phyloP scores from a whole-genome alignment of 768 basidiomycete genomes.

The Leccinum broughii region DNA sequence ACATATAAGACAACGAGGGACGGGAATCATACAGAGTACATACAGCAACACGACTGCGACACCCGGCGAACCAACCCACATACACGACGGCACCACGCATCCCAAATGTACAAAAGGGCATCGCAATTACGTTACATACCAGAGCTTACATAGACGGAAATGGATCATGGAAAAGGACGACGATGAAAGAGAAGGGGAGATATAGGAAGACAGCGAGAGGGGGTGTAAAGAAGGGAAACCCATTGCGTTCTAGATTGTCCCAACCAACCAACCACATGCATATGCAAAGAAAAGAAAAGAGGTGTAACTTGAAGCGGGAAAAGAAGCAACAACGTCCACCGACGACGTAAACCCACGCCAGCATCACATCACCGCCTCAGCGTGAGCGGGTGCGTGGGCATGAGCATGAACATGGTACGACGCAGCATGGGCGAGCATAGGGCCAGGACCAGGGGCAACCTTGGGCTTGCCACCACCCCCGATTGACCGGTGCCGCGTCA shows the following conservation, averaged over 20 bases:
- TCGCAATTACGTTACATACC: conserved; percentile 25
- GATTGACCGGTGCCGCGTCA: conserved; percentile 20
- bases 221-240: neutral
- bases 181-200: neutral
- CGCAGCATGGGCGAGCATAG: neutral
- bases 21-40: conserved; percentile 18
- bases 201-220: too few species aligned
- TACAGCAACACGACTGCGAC: conserved; percentile 5
- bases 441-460: neutral
- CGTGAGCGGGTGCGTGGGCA: conserved; percentile 7
- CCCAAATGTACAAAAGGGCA: conserved; percentile 19
- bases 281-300: too few species aligned
- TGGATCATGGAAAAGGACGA: neutral
- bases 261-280: neutral
- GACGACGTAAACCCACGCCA: neutral
- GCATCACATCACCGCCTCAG: conserved; percentile 20
- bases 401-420: neutral
- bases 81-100: neutral
- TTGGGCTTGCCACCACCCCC: conserved; percentile 17
- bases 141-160: conserved; percentile 15
- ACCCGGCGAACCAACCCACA: too few species aligned
- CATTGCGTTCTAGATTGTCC: conserved; percentile 23
- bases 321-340: neutral
- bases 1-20: conserved; percentile 18
- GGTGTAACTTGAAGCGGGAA: neutral